phyloP scores from a whole-genome alignment of 2,329 filamentous ascomycete genomes.

The Colletotrichum horii region DNA sequence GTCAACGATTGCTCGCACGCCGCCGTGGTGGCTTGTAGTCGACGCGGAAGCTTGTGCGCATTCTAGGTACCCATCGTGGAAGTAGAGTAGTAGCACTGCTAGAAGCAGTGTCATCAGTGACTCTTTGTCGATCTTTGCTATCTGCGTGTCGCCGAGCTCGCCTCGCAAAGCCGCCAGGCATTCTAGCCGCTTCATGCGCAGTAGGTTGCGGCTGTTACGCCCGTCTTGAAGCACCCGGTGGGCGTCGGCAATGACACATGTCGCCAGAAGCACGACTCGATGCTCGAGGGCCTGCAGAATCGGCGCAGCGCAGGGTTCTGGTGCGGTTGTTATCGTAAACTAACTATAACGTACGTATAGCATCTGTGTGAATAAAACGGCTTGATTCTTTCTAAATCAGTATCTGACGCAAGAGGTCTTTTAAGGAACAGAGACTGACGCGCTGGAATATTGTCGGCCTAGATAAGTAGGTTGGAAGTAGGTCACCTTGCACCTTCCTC shows the following conservation, averaged over 20 bases:
- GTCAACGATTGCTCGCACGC: slow-evolving; percentile 39
- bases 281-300: slow-evolving; percentile 34
- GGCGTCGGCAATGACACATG: slow-evolving; percentile 35
- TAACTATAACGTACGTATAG: too few species aligned
- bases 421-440: too few species aligned
- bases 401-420: too few species aligned
- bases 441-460: too few species aligned
- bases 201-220: slow-evolving; percentile 25
- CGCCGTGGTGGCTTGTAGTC: slow-evolving; percentile 35
- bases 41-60: slow-evolving; percentile 29
- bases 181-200: slow-evolving; percentile 31
- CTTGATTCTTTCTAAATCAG: too few species aligned
- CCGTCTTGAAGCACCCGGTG: slow-evolving; percentile 36
- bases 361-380: too few species aligned
- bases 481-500: too few species aligned
- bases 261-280: slow-evolving; percentile 35
- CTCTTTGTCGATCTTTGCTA: slow-evolving; percentile 29
- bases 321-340: slow-evolving; percentile 30
- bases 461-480: too few species aligned
- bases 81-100: slow-evolving; percentile 48
- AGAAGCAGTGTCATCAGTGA: slow-evolving; percentile 38
- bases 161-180: slow-evolving; percentile 36
- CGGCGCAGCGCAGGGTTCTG: slow-evolving; percentile 33
- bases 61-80: slow-evolving; percentile 44
- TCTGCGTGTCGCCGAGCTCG: slow-evolving; percentile 28